phyloP scores from a whole-genome alignment of 495 filamentous ascomycete species.

The Friedmanniomyces simplex region DNA sequence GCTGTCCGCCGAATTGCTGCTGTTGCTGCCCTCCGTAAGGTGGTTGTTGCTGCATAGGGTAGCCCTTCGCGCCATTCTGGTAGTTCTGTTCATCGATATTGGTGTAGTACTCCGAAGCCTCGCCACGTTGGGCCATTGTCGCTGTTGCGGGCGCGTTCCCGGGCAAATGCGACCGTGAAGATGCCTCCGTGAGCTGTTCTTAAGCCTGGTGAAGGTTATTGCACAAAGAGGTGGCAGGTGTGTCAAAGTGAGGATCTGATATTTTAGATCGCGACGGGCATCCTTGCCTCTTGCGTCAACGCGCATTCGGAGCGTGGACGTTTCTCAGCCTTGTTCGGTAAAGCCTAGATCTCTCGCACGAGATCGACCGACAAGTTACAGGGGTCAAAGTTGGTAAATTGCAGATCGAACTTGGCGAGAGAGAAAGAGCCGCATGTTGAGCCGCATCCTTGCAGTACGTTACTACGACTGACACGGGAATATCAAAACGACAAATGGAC shows the following conservation, averaged over 20 bases:
- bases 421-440: too few relatives aligned
- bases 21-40: background rate
- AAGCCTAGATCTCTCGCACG: background rate
- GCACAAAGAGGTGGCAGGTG: background rate
- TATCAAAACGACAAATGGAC: too few relatives aligned
- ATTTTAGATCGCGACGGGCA: too few relatives aligned
- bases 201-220: background rate
- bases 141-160: background rate
- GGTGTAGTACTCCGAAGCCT: slow-evolving; percentile 9
- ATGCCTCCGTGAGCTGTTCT: background rate
- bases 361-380: background rate
- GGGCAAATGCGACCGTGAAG: background rate
- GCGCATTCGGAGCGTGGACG: background rate
- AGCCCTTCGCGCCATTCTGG: background rate
- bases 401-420: background rate
- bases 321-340: background rate
- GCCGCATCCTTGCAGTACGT: too few relatives aligned
- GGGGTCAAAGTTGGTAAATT: background rate
- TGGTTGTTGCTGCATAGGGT: slow-evolving; percentile 2
- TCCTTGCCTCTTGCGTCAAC: too few relatives aligned
- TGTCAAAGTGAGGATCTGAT: too few relatives aligned
- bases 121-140: background rate
- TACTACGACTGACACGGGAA: too few relatives aligned
- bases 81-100: background rate
- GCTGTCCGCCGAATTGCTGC: background rate